These are phyloP conservation scores for apple (Malus domestica) DNA, from an alignment of 306 rosid species.

Conservation along the genomic window DNA sequence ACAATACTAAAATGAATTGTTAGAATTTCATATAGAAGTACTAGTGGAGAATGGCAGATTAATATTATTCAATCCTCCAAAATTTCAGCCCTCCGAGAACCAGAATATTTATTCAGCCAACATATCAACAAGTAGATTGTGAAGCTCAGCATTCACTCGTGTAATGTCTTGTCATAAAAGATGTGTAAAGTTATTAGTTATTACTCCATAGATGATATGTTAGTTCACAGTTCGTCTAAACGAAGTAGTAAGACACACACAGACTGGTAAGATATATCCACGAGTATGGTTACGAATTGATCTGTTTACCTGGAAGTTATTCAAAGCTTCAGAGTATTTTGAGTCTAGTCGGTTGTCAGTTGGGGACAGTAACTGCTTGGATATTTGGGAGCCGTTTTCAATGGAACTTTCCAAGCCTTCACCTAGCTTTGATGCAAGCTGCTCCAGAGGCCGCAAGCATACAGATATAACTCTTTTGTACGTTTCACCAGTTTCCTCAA, in stretches of 20 bases:
- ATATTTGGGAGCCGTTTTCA: conserved; percentile 48
- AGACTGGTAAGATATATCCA: background rate
- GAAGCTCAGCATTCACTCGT: too few species aligned
- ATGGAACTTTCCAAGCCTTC: conserved; percentile 53
- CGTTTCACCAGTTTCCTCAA: conserved; percentile 89
- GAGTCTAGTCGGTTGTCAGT: conserved; percentile 44
- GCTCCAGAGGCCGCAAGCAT: conserved; percentile 77
- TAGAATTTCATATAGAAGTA: background rate
- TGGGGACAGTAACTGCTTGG: conserved; percentile 65
- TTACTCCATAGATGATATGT: background rate
- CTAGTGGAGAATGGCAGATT: background rate
- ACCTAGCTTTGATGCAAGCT: conserved; percentile 54
- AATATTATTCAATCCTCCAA: too few species aligned
- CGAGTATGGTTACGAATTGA: background rate
- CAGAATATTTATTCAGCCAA: too few species aligned
- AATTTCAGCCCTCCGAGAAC: too few species aligned
- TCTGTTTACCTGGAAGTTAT: conserved; percentile 63
- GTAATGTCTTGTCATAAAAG: background rate
- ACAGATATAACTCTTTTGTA: conserved; percentile 76
- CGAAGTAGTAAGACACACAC: background rate
- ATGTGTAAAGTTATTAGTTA: background rate
- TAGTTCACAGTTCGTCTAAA: background rate
- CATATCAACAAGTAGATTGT: too few species aligned
- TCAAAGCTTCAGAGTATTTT: conserved; percentile 45
- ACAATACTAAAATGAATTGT: background rate